Conservation (phyloP, 495 filamentous ascomycete genomes). For the Daldinia childiae region DNA sequence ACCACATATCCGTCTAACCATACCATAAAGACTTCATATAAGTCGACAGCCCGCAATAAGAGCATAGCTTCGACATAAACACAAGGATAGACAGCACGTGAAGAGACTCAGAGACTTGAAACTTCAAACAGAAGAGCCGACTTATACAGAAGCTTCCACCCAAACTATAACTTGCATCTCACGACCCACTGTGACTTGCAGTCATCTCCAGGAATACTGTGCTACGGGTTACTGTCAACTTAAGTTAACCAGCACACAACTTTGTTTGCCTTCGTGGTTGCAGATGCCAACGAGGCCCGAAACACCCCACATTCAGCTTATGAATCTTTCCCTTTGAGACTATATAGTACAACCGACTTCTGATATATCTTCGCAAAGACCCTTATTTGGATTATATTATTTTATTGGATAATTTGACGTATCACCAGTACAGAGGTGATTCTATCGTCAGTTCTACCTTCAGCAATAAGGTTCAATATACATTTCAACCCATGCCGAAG, state of each 20-base stretch:
- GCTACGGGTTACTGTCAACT: background rate
- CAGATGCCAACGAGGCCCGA: constrained; percentile 38
- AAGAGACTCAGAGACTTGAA: background rate
- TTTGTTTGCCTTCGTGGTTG: constrained; percentile 30
- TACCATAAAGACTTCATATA: constrained; percentile 6
- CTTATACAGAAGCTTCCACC: constrained; percentile 2
- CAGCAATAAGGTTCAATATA: background rate
- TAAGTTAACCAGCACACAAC: constrained; percentile 3
- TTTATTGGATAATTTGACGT: background rate
- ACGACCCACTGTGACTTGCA: constrained; percentile 6
- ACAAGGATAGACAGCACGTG: background rate
- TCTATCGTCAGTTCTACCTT: background rate
- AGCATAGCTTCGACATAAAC: constrained; percentile 1
- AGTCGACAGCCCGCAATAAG: constrained; percentile 12
- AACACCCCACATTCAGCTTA: constrained; percentile 28
- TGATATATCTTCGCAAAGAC: background rate
- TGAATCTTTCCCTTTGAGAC: background rate
- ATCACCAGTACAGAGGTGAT: background rate
- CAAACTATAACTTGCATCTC: constrained; percentile 4
- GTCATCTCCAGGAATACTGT: background rate
- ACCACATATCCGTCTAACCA: background rate
- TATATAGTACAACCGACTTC: constrained; percentile 22
- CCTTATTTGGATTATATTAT: background rate
- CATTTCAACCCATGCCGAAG: constrained; percentile 38
- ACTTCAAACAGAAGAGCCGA: background rate